Percentiles rank a stretch among this genome's conserved stretches.
Evolutionary conservation across 1,139 yeast genomes (phyloP).

Genomic region (Debaryomyces sp.): DNA sequence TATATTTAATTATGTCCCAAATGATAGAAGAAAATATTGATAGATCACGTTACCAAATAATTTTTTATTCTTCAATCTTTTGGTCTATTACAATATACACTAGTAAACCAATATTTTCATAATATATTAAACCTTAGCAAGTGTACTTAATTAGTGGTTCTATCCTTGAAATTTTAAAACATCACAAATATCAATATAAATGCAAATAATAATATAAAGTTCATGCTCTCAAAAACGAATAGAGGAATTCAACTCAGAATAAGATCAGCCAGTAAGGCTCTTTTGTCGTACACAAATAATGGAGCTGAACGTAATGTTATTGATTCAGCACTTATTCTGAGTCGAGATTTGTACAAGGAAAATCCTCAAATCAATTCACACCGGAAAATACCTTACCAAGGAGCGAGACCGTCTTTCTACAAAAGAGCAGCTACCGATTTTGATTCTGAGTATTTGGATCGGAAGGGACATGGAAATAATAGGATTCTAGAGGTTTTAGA

Average conservation of each 20-base stretch:
- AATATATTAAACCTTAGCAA: background rate
- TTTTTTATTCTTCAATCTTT: background rate
- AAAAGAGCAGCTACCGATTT: constrained; percentile 17
- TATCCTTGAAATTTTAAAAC: background rate
- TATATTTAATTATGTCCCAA: background rate
- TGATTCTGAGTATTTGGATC: constrained; percentile 15
- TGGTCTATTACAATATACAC: background rate
- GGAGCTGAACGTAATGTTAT: background rate
- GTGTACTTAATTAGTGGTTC: background rate
- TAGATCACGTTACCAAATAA: constrained; percentile 1
- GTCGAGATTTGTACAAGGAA: constrained; percentile 17
- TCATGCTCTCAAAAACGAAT: constrained; percentile 3
- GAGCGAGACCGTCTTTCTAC: constrained; percentile 18
- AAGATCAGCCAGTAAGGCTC: background rate
- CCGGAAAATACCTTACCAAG: constrained; percentile 15
- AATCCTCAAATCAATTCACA: constrained; percentile 13
- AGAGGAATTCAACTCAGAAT: background rate
- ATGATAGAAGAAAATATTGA: constrained; percentile 3
- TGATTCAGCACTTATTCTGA: constrained; percentile 18
- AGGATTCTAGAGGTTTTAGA: constrained; percentile 14
- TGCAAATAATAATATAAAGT: background rate
- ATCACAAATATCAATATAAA: background rate
- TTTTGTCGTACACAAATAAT: constrained; percentile 1
- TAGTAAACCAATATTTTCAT: background rate
- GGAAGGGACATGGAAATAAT: constrained; percentile 13